Percentiles rank a stretch among this genome's conserved stretches.
phyloP scores from a whole-genome alignment of 495 filamentous ascomycete species.

The Aspergillus baeticus region DNA sequence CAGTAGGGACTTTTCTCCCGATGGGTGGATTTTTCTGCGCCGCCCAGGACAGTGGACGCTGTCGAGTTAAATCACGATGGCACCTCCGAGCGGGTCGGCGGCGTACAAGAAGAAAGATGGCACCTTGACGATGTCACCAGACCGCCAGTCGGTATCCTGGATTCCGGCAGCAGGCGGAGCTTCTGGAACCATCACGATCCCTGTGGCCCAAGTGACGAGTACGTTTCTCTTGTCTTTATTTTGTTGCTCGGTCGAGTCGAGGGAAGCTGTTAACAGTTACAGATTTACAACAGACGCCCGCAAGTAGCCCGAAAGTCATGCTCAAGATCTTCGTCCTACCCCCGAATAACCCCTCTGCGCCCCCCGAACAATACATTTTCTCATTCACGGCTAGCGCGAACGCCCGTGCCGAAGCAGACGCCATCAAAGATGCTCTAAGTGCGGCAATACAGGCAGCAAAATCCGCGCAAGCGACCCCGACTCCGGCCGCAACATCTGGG shows the following conservation, averaged over 20 bases:
- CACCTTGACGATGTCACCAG: slow-evolving; percentile 66
- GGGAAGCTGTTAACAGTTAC: slow-evolving; percentile 3
- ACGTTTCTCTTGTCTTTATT: slow-evolving; percentile 24
- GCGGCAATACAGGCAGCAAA: slow-evolving; percentile 70
- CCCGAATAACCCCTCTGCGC: slow-evolving; percentile 45
- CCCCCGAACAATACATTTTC: slow-evolving; percentile 74
- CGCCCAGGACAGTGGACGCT: slow-evolving; percentile 44
- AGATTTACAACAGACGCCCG: slow-evolving; percentile 90
- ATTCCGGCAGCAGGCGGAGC: slow-evolving; percentile 56
- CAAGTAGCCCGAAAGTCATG: slow-evolving; percentile 79
- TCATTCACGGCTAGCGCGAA: slow-evolving; percentile 75
- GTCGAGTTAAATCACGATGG: slow-evolving; percentile 44
- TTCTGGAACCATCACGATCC: slow-evolving; percentile 60
- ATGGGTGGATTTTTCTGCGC: slow-evolving; percentile 43
- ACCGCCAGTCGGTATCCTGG: slow-evolving; percentile 76
- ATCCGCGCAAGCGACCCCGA: slow-evolving; percentile 42
- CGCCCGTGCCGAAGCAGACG: slow-evolving; percentile 79
- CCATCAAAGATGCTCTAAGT: slow-evolving; percentile 79
- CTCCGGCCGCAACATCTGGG: slow-evolving; percentile 25
- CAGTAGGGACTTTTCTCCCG: slow-evolving; percentile 33
- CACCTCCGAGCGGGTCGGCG: slow-evolving; percentile 66
- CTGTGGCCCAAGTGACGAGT: slow-evolving; percentile 79
- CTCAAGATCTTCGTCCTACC: slow-evolving; percentile 78
- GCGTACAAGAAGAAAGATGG: slow-evolving; percentile 98
- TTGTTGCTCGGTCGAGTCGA: not conserved